Evolutionary conservation across 169 alveolate species (phyloP), one percentile per base, ranked within the genome.

Genomic region (Miamiensis avidus): DNA sequence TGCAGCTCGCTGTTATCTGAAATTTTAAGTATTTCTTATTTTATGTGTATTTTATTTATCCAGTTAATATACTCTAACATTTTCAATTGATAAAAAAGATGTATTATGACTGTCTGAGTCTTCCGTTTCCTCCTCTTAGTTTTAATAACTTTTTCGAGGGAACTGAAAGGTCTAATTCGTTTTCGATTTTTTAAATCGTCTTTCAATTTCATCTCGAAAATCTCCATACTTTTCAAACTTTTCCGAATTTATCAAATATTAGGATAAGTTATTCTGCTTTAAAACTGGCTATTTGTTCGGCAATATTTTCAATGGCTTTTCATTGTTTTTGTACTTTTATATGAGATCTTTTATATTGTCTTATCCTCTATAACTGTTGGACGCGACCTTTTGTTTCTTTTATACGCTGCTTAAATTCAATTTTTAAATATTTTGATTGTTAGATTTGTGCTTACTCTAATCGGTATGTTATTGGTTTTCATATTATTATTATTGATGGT

Each of bases 141-240:
- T 11, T 11, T 49, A 4, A 49, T 11, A 49, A 49, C 33, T 77
- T 26, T 30, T 77, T 34, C 82, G 16, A 16, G 82, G 82, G 33
- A 77, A 77, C 20, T 33, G 28, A 33, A 77, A 77, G 0, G 65
- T 33, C n/a, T 32, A 32, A 33, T 77, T 77, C 0, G 64, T 72
- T 32, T 25, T 77, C 28, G 74, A 31, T 1, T 33, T 16, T 29
- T 77, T 33, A 77, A 32, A 77, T 77, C 82, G 31, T 4, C 72
- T 33, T 29, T 77, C 82, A 0, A 77, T 77, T 34, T 77, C 82
- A 33, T 33, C 29, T 33, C 82, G 31, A 77, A 77, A 77, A 77
- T 77, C 82, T 33, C 64, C 34, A 20, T 49, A 49, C 20, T 49
- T 49, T 49, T 49, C 69, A 11, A 49, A 49, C 20, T 49, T 49